These are phyloP conservation scores for Lecanicillium sp. DNA, from an alignment of 2,329 filamentous ascomycete species.

Conservation along the genomic window DNA sequence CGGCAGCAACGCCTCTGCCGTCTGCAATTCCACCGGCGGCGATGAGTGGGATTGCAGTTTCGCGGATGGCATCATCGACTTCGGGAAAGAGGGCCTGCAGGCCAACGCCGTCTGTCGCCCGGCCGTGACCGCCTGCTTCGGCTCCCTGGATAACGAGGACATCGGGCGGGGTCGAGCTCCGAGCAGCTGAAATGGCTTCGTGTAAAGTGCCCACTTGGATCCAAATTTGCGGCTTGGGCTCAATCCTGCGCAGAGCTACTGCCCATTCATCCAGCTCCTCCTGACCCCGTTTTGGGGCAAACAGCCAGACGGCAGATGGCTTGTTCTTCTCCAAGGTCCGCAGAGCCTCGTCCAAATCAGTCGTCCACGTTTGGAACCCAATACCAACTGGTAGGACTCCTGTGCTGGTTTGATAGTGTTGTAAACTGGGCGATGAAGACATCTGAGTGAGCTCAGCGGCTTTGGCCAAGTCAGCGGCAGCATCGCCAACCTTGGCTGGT, in stretches of 20 bases:
- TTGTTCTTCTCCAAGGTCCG: slow-evolving; percentile 24
- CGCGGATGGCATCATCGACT: slow-evolving; percentile 34
- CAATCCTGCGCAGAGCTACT: slow-evolving; percentile 32
- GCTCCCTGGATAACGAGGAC: slow-evolving; percentile 46
- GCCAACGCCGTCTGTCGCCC: slow-evolving; percentile 36
- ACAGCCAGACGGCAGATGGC: slow-evolving; percentile 42
- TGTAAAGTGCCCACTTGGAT: slow-evolving; percentile 44
- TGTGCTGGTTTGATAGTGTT: not conserved
- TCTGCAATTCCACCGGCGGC: slow-evolving; percentile 50
- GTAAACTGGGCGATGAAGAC: slow-evolving; percentile 14
- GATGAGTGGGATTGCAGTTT: slow-evolving; percentile 35
- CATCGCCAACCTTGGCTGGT: slow-evolving; percentile 28
- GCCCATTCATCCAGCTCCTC: slow-evolving; percentile 39
- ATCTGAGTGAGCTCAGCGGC: slow-evolving; percentile 21
- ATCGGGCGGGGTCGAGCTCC: slow-evolving; percentile 34
- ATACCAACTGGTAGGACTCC: slow-evolving; percentile 38
- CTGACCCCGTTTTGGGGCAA: slow-evolving; percentile 34
- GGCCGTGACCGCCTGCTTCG: slow-evolving; percentile 50
- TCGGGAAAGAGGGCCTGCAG: slow-evolving; percentile 46
- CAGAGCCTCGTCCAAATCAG: slow-evolving; percentile 28
- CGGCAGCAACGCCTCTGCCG: slow-evolving; percentile 43
- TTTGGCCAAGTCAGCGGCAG: slow-evolving; percentile 25
- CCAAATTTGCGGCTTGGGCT: slow-evolving; percentile 42
- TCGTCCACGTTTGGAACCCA: slow-evolving; percentile 41
- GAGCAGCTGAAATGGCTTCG: slow-evolving; percentile 39